Evolutionary conservation across 1,284 basidiomycete species (phyloP).

Genomic region (Trichosporon coremiiforme): DNA sequence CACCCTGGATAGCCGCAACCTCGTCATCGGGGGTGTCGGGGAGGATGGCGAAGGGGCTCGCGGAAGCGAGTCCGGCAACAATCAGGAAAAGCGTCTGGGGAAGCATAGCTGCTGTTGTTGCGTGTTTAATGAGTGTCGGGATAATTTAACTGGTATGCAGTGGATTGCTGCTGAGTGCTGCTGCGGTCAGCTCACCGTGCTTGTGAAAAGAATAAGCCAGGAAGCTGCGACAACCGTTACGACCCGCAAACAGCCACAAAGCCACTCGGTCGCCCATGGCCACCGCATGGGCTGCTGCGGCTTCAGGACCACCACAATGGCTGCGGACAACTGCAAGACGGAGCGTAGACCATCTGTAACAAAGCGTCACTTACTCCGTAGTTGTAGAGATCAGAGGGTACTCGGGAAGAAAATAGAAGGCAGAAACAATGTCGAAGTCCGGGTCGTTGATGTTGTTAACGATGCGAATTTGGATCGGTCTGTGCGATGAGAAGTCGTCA

Average conservation of each 20-base stretch:
- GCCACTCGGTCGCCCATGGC: background rate
- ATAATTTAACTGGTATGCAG: background rate
- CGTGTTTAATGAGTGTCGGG: slow-evolving; percentile 13
- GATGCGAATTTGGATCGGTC: background rate
- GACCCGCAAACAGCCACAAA: background rate
- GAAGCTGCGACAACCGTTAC: background rate
- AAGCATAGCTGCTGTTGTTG: slow-evolving; percentile 8
- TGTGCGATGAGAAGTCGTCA: background rate
- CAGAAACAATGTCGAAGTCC: background rate
- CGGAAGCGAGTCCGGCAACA: slow-evolving; percentile 8
- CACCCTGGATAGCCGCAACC: background rate
- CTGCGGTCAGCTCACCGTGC: background rate
- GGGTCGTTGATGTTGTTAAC: background rate
- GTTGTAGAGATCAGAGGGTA: background rate
- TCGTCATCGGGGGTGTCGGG: slow-evolving; percentile 8
- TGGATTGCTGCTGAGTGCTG: slow-evolving; percentile 5
- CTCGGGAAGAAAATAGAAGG: background rate
- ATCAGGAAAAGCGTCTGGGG: slow-evolving; percentile 16
- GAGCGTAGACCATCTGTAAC: too few species aligned
- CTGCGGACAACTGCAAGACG: background rate
- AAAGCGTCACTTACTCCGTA: slow-evolving; percentile 1
- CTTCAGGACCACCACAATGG: background rate
- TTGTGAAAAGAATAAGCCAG: background rate
- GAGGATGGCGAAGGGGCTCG: slow-evolving; percentile 16
- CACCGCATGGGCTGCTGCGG: background rate